Evolutionary conservation across 2,329 filamentous ascomycete species (phyloP).

Genomic region (Drechslerella coelobrocha): DNA sequence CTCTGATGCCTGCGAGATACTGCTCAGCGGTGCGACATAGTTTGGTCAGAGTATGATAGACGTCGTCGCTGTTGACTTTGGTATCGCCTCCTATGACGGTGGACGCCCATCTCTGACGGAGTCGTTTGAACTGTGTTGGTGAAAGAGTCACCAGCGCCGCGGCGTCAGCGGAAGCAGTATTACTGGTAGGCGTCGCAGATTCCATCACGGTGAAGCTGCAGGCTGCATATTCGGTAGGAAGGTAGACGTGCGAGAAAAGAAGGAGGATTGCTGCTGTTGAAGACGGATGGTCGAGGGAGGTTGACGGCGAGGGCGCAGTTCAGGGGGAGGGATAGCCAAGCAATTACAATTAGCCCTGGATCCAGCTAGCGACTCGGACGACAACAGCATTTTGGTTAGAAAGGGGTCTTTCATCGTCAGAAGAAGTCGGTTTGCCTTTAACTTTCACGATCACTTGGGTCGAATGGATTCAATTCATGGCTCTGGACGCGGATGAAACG

Average conservation of each 20-base stretch:
- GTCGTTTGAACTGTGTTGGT: conserved; percentile 28
- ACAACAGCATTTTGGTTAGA: background rate
- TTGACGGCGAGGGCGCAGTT: background rate
- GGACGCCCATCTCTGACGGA: conserved; percentile 45
- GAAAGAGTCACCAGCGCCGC: conserved; percentile 52
- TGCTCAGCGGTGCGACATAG: conserved; percentile 48
- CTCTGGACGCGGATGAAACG: background rate
- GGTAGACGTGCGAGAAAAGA: background rate
- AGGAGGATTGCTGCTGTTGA: background rate
- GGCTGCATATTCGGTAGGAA: background rate
- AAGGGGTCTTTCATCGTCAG: too few species aligned
- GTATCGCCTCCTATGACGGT: conserved; percentile 40
- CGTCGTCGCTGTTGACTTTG: conserved; percentile 42
- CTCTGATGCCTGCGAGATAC: conserved; percentile 32
- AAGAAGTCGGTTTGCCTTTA: too few species aligned
- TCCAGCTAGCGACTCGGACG: background rate
- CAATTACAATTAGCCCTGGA: background rate
- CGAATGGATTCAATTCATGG: too few species aligned
- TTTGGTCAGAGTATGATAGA: conserved; percentile 42
- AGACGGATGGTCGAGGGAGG: background rate
- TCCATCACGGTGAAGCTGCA: conserved; percentile 2
- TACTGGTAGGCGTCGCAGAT: background rate
- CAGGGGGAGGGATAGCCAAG: background rate
- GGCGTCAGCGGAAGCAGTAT: background rate
- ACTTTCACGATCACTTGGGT: too few species aligned